Conservation (phyloP, 139 green algal genomes). For the Tetratostichococcus sp. region DNA sequence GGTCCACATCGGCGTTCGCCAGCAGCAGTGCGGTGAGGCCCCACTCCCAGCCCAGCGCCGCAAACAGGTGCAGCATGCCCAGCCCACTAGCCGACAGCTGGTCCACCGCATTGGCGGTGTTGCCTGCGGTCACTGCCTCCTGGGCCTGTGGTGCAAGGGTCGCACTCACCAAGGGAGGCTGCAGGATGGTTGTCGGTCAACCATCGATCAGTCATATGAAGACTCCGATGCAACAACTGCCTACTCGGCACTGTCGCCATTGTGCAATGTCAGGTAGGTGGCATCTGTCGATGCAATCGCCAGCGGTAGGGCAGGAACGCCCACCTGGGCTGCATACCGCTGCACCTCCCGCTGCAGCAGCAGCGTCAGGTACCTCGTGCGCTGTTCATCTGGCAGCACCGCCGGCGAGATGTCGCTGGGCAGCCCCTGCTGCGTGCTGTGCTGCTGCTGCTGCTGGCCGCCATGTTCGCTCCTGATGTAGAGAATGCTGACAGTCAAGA, state of each 20-base stretch:
- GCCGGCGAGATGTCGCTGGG: background rate
- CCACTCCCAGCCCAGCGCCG: constrained; percentile 12
- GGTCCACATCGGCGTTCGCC: background rate
- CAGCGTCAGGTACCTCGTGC: background rate
- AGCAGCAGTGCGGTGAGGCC: constrained; percentile 11
- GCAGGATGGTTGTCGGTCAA: background rate
- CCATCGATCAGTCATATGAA: no score
- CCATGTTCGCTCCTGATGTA: no score
- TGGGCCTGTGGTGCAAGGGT: no score
- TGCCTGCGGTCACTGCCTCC: background rate
- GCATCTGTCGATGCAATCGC: no score
- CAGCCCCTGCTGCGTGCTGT: background rate
- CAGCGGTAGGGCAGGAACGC: no score
- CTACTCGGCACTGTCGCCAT: no score
- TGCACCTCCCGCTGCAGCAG: constrained; percentile 11
- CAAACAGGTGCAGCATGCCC: constrained; percentile 10
- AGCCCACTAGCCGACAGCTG: background rate
- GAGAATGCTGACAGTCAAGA: no score
- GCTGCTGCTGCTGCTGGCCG: background rate
- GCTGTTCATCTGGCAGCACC: background rate
- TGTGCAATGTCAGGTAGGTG: no score
- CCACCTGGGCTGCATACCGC: background rate
- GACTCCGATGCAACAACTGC: no score
- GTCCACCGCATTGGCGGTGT: background rate
- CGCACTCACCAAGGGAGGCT: no score